Percentiles rank a stretch among this genome's conserved stretches.
These are phyloP conservation scores for Xylariaceae sp. DNA, from an alignment of 2,329 filamentous ascomycete species.

Conservation along the genomic window DNA sequence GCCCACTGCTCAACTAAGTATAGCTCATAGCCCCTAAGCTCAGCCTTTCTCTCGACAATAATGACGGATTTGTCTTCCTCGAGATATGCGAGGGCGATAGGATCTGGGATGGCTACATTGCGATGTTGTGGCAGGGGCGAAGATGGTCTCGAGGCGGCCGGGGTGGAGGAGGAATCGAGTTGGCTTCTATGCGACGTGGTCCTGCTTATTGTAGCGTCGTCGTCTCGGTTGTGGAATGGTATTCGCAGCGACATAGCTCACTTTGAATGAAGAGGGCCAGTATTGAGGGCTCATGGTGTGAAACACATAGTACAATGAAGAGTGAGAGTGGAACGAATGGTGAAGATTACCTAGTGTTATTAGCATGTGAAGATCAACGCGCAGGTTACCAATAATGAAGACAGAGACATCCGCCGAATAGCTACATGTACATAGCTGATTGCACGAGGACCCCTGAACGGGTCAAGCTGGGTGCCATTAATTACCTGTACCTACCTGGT, in stretches of 20 bases:
- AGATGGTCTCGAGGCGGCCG: conserved; percentile 18
- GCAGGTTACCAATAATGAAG: no score
- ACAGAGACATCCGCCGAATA: no score
- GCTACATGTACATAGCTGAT: no score
- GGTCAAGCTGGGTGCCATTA: no score
- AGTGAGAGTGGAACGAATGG: no score
- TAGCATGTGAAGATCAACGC: no score
- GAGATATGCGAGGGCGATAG: conserved; percentile 64
- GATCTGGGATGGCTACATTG: conserved; percentile 55
- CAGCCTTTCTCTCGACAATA: conserved; percentile 67
- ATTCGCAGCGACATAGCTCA: conserved; percentile 33
- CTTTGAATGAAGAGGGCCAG: conserved; percentile 21
- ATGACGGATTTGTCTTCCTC: conserved; percentile 77
- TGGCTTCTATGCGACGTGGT: conserved; percentile 27
- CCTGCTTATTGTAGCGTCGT: conserved; percentile 35
- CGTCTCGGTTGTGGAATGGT: conserved; percentile 32
- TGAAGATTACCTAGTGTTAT: no score
- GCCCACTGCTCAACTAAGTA: conserved; percentile 98
- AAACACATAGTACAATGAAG: conserved; percentile 17
- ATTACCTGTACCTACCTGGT: no score
- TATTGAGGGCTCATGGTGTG: conserved; percentile 23
- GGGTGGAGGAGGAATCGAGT: conserved; percentile 23
- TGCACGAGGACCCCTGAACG: no score
- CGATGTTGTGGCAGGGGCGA: conserved; percentile 35
- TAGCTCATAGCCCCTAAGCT: conserved; percentile 79